phyloP scores from a whole-genome alignment of 2,329 filamentous ascomycete species.

The Epichloe festucae region DNA sequence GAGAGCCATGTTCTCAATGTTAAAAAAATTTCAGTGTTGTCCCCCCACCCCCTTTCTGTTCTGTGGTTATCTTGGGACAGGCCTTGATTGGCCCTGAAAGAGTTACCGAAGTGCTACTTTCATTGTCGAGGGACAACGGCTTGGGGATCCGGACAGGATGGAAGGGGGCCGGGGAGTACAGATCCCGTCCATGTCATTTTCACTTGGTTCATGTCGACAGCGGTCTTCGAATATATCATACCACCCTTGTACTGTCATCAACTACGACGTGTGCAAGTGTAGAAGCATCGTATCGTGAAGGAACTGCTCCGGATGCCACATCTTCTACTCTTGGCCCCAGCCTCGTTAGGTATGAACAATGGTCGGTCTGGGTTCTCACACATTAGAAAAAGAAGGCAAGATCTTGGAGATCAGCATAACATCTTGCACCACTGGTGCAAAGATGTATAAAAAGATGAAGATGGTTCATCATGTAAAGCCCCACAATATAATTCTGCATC shows the following conservation, averaged over 20 bases:
- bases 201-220: constrained; percentile 4
- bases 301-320: neutral
- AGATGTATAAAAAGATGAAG: too few species aligned
- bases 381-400: too few species aligned
- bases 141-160: neutral
- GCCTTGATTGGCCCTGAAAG: neutral
- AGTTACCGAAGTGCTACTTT: neutral
- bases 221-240: constrained; percentile 4
- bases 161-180: neutral
- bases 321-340: too few species aligned
- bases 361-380: too few species aligned
- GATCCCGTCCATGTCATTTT: neutral
- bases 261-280: neutral
- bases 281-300: neutral
- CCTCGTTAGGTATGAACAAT: too few species aligned
- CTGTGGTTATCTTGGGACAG: neutral
- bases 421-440: too few species aligned
- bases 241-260: neutral
- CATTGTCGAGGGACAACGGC: neutral
- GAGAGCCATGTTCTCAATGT: constrained; percentile 14
- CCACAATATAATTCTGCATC: too few species aligned
- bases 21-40: neutral
- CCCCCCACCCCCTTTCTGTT: neutral
- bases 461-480: too few species aligned
- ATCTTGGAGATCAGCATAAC: too few species aligned